Evolutionary conservation across 805 yeast genomes (phyloP), one percentile per base, ranked within the genome.

Genomic region (Torulaspora maleeae): DNA sequence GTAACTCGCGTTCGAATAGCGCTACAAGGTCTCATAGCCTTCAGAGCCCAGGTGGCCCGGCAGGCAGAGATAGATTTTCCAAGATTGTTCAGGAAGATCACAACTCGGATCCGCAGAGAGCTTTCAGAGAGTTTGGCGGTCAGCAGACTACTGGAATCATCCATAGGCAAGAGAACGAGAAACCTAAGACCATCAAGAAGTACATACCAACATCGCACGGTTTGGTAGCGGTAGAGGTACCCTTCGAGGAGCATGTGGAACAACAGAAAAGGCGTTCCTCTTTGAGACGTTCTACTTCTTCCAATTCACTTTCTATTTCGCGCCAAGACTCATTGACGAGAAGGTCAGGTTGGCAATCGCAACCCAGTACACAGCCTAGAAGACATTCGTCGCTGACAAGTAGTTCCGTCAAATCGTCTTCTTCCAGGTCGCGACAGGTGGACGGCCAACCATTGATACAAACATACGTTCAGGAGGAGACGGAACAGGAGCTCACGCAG

Each of bases 141-240:
- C 51, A 58, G 20, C 62, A 61, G 43, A 51, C 58, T 13, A 45
- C 45, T 24, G 57, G 58, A 20, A 33, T 70, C 61, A 25, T 62
- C 52, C 48, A 61, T 52, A 41, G 63, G 48, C 53, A 35, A 49
- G 59, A 16, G 50, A 58, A 36, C 51, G 56, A 50, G 36, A 45
- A 42, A 38, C 54, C 51, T 41, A 75, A 69, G 44, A 82, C 76
- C 67, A 75, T 83, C 8, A 82, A 80, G 52, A 82, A 78, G 51
- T 84, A 83, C 66, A 73, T 84, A 37, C 91, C 93, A 2, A 82
- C 88, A 1, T 80, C 86, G 3, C 73, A 78, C 54, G 93, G 93
- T 11, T 71, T 84, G 44, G 76, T 81, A 40, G 72, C 82, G 8
- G 70, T 84, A 4, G 90, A 84, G 53, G 89, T 84, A 3, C 86